Conservation (phyloP, 139 green algal genomes). For the Picochlorum sp. region DNA sequence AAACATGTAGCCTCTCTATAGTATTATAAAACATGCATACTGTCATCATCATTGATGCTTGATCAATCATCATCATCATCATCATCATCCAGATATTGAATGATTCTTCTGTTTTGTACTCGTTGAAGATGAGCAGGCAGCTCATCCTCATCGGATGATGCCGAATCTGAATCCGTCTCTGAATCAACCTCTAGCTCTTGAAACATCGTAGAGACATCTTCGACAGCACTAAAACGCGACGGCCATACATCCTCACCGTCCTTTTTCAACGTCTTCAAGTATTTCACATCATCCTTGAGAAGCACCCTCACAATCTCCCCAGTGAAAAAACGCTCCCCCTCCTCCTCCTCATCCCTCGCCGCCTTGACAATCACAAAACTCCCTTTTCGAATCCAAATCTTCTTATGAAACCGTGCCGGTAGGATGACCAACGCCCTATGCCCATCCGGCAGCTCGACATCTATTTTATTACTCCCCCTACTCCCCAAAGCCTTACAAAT, state of each 20-base stretch:
- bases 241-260: conserved; percentile 33
- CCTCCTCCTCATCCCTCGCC: neutral
- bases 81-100: neutral
- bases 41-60: no score
- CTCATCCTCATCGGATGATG: conserved; percentile 10
- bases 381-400: conserved; percentile 65
- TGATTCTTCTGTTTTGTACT: conserved; percentile 24
- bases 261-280: conserved; percentile 35
- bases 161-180: neutral
- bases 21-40: no score
- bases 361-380: conserved; percentile 51
- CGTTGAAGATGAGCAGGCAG: conserved; percentile 18
- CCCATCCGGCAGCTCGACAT: conserved; percentile 56
- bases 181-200: no score
- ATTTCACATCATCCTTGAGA: conserved; percentile 52
- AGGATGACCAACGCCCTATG: conserved; percentile 47
- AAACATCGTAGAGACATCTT: no score
- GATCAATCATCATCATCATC: no score
- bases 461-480: conserved; percentile 41
- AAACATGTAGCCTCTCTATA: no score
- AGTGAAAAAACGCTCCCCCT: conserved; percentile 30
- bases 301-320: conserved; percentile 52
- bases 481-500: conserved; percentile 34
- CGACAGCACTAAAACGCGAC: conserved; percentile 4
- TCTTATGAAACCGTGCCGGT: conserved; percentile 68